Evolutionary conservation across 768 basidiomycete genomes (phyloP), one percentile per base, ranked within the genome.

Genomic region (Mycena rebaudengoi): DNA sequence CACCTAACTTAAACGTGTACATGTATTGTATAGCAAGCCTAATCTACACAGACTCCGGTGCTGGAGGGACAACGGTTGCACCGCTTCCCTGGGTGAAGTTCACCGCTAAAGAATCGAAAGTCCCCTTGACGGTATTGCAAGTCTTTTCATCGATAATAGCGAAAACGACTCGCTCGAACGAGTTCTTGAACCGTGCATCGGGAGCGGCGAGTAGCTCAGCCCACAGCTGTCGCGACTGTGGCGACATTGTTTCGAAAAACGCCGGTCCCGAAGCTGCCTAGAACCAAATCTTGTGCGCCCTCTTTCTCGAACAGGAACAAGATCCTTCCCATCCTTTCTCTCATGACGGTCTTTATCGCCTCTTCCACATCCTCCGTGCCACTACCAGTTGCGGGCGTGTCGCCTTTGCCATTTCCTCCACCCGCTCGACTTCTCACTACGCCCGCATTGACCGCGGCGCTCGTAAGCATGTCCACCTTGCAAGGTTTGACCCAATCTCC

Each of bases 251-350:
- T 94, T 57, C 79, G 80, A 75, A 92, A 94, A 3, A 90, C 91
- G 3, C 92, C 91, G 1, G 92, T 92, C 13, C 91, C 91, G 73
- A 91, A 94, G 67, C 87, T 88, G 30, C 92, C 91, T 28, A 94
- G 76, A 0, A 93, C 86, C 48, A 93, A 64, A 67, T 86, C 81
- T 70, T 77, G 81, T 18, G 83, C 84, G 18, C 88, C 86, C 69
- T 86, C 80, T 54, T 79, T 78, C 75, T 92, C 86, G 71, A 92
- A 89, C 29, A 92, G 77, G 57, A 79, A 85, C 26, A 94, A 72
- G 46, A 92, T 80, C 26, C 91, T 81, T 1, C 77, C 88, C 86
- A 93, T 92, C 29, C 91, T 82, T 73, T 91, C 90, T 59, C 78
- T 82, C 91, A 92, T 93, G 37, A 76, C 75, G 7, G 63, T 66